A percentile compares a stretch with the other conserved stretches of the same genome.
These are phyloP conservation scores for Salix purpurea DNA, from an alignment of 345 rosid genomes.

Conservation along the genomic window DNA sequence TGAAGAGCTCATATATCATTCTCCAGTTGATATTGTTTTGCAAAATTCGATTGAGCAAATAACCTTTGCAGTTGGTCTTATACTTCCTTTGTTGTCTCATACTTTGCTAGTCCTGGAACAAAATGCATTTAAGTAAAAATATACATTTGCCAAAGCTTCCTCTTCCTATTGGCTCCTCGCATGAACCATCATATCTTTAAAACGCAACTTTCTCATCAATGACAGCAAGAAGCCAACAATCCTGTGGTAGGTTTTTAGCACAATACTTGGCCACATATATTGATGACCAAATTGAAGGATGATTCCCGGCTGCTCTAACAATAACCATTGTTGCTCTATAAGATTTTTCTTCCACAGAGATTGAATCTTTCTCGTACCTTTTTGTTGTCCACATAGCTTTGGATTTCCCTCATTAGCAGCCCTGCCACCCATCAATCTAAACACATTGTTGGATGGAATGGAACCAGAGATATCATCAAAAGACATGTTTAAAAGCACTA, in stretches of 20 bases:
- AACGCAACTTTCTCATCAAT: slow-evolving; percentile 26
- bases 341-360: slow-evolving; percentile 14
- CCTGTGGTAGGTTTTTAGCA: slow-evolving; percentile 20
- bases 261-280: slow-evolving; percentile 5
- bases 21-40: no score
- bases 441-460: slow-evolving; percentile 49
- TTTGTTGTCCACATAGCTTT: slow-evolving; percentile 48
- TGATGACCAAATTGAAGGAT: slow-evolving; percentile 16
- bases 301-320: slow-evolving; percentile 17
- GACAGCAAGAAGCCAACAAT: slow-evolving; percentile 21
- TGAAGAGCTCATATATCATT: no score
- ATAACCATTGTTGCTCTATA: slow-evolving; percentile 17
- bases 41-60: no score
- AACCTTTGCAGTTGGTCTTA: no score
- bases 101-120: no score
- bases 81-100: no score
- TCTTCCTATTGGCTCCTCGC: no score
- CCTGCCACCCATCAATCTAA: slow-evolving; percentile 56
- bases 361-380: no score
- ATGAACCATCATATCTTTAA: not conserved
- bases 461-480: slow-evolving; percentile 61
- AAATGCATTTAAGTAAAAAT: no score
- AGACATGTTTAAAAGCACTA: slow-evolving; percentile 49
- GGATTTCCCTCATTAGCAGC: slow-evolving; percentile 66
- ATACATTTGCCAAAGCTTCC: no score